Percentiles rank a stretch among this genome's conserved stretches.
Conservation (phyloP, 306 rosid genomes). For the Hylodesmum podocarpum region DNA sequence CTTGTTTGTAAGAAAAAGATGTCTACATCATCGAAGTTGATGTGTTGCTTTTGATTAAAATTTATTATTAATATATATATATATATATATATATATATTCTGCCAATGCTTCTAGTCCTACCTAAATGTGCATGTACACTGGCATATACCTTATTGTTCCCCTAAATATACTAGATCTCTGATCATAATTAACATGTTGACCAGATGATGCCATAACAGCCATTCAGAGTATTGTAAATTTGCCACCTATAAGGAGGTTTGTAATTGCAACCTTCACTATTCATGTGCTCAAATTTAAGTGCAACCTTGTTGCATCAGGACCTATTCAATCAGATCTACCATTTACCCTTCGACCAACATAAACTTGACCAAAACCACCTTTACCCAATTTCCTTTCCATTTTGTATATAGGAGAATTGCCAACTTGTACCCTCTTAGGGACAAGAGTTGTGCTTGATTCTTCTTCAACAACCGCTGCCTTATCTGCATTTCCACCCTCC, state of each 20-base stretch:
- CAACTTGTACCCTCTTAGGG: constrained; percentile 95
- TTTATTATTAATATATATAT: too few species aligned
- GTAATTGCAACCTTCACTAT: constrained; percentile 92
- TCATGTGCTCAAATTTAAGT: constrained; percentile 85
- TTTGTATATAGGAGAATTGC: constrained; percentile 83
- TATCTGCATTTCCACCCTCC: constrained; percentile 87
- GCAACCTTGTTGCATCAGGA: constrained; percentile 89
- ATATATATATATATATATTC: too few species aligned
- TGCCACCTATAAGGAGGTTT: constrained; percentile 98
- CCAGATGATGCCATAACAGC: constrained; percentile 87
- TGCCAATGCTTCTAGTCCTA: too few species aligned
- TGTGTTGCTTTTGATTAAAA: constrained; percentile 95
- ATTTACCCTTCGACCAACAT: constrained; percentile 79
- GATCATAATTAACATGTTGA: constrained; percentile 89
- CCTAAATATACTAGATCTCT: constrained; percentile 96
- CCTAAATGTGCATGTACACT: constrained; percentile 45
- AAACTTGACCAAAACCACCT: constrained; percentile 98
- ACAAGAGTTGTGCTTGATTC: constrained; percentile 75
- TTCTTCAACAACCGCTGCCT: constrained; percentile 71
- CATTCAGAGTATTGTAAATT: constrained; percentile 84
- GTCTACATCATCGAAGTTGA: constrained; percentile 83
- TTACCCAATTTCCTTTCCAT: constrained; percentile 90
- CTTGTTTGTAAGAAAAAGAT: constrained; percentile 94
- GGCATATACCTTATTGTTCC: too few species aligned
- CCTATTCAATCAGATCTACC: constrained; percentile 87